Evolutionary conservation across 805 yeast species (phyloP), one percentile per base, ranked within the genome.

Genomic region (Saturnispora gosingensis): DNA sequence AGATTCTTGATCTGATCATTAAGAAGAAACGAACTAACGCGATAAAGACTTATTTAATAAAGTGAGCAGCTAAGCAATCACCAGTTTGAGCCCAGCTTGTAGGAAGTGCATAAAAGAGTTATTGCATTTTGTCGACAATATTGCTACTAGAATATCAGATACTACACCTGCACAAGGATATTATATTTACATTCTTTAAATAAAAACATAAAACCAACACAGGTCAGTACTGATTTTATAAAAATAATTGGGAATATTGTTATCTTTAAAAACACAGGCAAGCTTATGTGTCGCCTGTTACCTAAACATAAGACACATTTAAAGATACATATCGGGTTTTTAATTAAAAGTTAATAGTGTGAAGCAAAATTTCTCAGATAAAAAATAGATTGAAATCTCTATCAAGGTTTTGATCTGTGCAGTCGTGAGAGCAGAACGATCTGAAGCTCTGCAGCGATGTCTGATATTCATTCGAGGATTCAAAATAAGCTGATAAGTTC

Each of bases 401-500:
- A 30, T 30, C 34, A 30, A 30, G 34, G 13, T 30, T 4, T 30
- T 30, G 34, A 30, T 30, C 13, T 10, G 34, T 30, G n/a, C 15
- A 11, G 15, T 30, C 15, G 34, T 30, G 34, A 30, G 8, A 30
- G 15, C 34, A 10, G 34, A 10, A 13, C 34, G 15, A 30, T 10
- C 34, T 30, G 2, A 30, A 30, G 34, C 34, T 30, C 15, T 30
- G 15, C 13, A 30, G 4, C 24, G 66, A 63, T 43, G 64, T 81
- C 46, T 77, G 77, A 64, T 72, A 34, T 55, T 6, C 51, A 53
- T 27, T 18, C 81, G 8, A 80, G 81, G 59, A 83, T 88, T 44
- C 88, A 85, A 59, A 79, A 79, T 53, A 81, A 81, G 59, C 74
- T 88, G 38, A 80, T 88, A 3, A 76, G 82, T 30, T 77, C 88